Evolutionary conservation across 257 asterid genomes (phyloP), one percentile per base, ranked within the genome.

Genomic region (Sherardia arvensis): DNA sequence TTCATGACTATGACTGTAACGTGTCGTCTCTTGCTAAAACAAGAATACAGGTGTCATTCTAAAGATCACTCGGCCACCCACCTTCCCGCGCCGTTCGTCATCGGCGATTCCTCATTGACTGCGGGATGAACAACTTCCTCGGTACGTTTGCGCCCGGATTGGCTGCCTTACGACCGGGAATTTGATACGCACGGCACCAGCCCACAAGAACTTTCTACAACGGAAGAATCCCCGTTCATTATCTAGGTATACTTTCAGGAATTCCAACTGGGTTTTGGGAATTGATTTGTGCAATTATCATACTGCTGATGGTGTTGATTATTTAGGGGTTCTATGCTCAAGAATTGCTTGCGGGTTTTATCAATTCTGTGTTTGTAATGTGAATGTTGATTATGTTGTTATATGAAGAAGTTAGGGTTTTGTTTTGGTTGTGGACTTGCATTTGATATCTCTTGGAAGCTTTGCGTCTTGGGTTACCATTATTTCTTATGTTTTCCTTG

Each of bases 171-270:
- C n/a, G 99, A 96, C 18, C 78, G 95, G 64, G 97, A 90, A 60
- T 93, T 90, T 56, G 97, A 93, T 68, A 84, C 94, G n/a, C n/a
- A n/a, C n/a, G n/a, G 33, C 94, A 79, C 73, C 80, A 66, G 49
- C 97, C 99, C 66, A 90, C 95, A 61, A 97, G 99, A 64, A 81
- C 97, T 9, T 93, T 93, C 65, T 82, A 86, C 84, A 90, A 85
- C 67, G 99, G 99, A 53, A 84, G 97, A 78, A 86, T 87, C 67
- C 95, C 99, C 12, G 97, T 90, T 27, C 96, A 93, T 65, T 93
- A 71, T 75, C 83, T 93, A 3, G 96, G 96, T 87, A 77, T 23
- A 51, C 20, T 29, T 5, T 15, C 1, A 56, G 47, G 23, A 4
- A 12, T 28, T 58, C 27, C 22, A 51, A 38, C 61, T 56, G 40